Conservation (phyloP, 257 asterid genomes). For the Fraxinus quadrangulata region DNA sequence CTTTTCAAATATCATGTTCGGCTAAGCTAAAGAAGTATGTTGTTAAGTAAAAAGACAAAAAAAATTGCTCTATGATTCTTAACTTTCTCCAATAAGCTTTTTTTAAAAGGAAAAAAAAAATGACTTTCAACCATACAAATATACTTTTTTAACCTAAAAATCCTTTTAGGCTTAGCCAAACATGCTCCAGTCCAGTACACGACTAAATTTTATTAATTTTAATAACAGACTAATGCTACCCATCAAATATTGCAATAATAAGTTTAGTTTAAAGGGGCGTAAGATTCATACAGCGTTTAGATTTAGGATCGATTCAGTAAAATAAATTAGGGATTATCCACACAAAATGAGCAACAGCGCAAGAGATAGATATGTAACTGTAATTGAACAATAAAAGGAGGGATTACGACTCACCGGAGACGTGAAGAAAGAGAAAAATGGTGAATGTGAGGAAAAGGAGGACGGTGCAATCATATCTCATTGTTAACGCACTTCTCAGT, state of each 20-base stretch:
- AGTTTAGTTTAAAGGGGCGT: not conserved
- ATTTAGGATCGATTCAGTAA: not conserved
- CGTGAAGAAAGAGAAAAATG: slow-evolving; percentile 29
- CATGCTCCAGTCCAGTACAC: too few species aligned
- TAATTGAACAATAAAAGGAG: slow-evolving; percentile 2
- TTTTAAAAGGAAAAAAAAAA: too few species aligned
- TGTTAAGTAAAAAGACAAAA: too few species aligned
- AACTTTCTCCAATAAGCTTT: too few species aligned
- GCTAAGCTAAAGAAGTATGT: not conserved
- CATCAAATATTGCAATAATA: slow-evolving; percentile 8
- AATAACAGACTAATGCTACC: slow-evolving; percentile 3
- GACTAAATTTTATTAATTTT: too few species aligned
- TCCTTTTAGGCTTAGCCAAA: not conserved
- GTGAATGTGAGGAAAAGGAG: slow-evolving; percentile 28
- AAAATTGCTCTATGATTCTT: too few species aligned
- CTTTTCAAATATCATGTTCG: not conserved
- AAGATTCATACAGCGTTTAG: not conserved
- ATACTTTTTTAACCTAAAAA: too few species aligned
- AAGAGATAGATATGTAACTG: not conserved
- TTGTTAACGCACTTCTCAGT: slow-evolving; percentile 14
- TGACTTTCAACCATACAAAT: too few species aligned
- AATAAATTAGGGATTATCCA: not conserved
- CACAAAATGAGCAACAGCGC: not conserved
- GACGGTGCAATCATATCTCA: slow-evolving; percentile 31
- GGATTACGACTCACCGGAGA: slow-evolving; percentile 36